Conservation (phyloP, 2,329 filamentous ascomycete genomes). For the Arachnopeziza araneosa region DNA sequence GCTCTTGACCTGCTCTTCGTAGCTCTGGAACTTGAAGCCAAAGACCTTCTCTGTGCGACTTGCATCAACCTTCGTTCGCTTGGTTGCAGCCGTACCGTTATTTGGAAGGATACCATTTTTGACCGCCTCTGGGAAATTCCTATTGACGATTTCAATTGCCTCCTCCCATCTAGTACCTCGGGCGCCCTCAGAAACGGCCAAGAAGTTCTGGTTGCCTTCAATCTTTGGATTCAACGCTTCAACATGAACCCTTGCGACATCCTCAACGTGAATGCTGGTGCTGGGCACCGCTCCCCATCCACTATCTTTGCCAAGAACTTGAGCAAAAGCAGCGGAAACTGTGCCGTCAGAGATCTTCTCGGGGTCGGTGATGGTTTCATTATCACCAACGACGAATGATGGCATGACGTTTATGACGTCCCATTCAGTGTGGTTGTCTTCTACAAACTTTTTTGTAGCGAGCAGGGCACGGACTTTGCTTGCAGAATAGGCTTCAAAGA, state of each 20-base stretch:
- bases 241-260: slow-evolving; percentile 21
- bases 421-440: slow-evolving; percentile 16
- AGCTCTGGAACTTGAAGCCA: slow-evolving; percentile 30
- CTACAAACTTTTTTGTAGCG: slow-evolving; percentile 24
- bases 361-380: slow-evolving; percentile 17
- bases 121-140: slow-evolving; percentile 29
- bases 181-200: slow-evolving; percentile 18
- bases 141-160: slow-evolving; percentile 33
- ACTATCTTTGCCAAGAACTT: slow-evolving; percentile 17
- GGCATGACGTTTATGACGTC: slow-evolving; percentile 25
- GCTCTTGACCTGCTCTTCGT: slow-evolving; percentile 33
- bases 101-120: slow-evolving; percentile 25
- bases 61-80: slow-evolving; percentile 23
- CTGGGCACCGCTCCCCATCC: slow-evolving; percentile 13
- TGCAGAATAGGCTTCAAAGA: slow-evolving; percentile 29
- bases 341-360: slow-evolving; percentile 15
- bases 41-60: slow-evolving; percentile 31
- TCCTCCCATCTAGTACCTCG: slow-evolving; percentile 34
- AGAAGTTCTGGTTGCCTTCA: slow-evolving; percentile 17
- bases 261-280: slow-evolving; percentile 18
- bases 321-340: slow-evolving; percentile 12
- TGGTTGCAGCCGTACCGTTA: slow-evolving; percentile 12
- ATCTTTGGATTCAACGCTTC: slow-evolving; percentile 19
- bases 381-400: slow-evolving; percentile 20
- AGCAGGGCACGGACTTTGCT: slow-evolving; percentile 27